Percentiles rank a stretch among this genome's conserved stretches.
These are phyloP conservation scores for Flaveria brownii DNA, from an alignment of 129 eudicot species.

Conservation along the genomic window DNA sequence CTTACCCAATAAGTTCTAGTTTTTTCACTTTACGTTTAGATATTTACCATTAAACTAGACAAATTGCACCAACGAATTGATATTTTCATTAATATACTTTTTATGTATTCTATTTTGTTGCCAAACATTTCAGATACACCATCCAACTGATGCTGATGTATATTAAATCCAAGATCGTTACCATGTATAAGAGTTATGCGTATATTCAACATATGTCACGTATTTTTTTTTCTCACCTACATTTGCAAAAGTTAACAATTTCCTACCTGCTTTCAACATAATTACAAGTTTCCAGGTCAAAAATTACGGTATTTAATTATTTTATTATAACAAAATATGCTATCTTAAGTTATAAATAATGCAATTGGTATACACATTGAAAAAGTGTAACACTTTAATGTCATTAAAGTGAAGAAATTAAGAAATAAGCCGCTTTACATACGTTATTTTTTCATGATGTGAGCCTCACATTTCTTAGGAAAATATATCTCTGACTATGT, in stretches of 20 bases:
- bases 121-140: neutral
- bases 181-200: neutral
- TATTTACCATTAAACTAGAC: no score
- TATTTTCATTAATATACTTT: no score
- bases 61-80: no score
- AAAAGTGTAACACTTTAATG: neutral
- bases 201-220: neutral
- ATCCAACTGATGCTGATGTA: neutral
- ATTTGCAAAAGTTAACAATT: slow-evolving; percentile 25
- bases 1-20: no score
- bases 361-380: neutral
- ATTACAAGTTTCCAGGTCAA: slow-evolving; percentile 28
- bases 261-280: slow-evolving; percentile 32
- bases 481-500: no score
- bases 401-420: neutral
- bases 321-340: neutral
- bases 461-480: no score
- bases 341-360: neutral
- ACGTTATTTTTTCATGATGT: no score
- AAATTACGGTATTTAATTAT: neutral
- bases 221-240: slow-evolving; percentile 34
- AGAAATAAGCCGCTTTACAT: neutral
- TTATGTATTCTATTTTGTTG: neutral
- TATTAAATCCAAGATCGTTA: neutral
- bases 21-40: no score